Base-by-base conservation (phyloP, 2,329 filamentous ascomycete species). In the Penicillium sp. region DNA sequence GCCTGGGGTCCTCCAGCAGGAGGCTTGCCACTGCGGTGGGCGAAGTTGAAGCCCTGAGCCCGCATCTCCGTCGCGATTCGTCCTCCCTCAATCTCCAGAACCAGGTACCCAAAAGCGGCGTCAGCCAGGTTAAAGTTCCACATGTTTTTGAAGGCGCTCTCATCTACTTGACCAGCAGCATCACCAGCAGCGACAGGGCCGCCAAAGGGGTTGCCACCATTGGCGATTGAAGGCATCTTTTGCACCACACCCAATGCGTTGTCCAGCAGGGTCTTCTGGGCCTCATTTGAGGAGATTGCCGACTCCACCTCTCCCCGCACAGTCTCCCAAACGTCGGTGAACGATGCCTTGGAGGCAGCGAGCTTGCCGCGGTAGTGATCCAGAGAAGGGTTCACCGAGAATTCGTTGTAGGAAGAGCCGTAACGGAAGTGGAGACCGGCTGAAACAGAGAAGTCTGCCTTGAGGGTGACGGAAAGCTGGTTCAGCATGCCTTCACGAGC, bases 111-210 rank as follows among this genome's bases (percentile, higher is more conserved):
- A 67, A 97, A 98, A 16, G 93, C 91, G 45, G 93, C 93, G 74
- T 98, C 93, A 24, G 93, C 93, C 56, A 98, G 73, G 69, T 97
- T 97, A 74, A 98, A 98, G 71, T 98, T 98, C 93, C 93, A 98
- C 93, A 97, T 97, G 69, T 98, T 98, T 77, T 98, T 98, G 80
- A 98, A 98, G 1, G 93, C 93, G 62, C 90, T 96, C 75, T 98
- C 93, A 54, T 98, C 93, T 14, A 98, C 89, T 63, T 95, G 87
- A 26, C 93, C 93, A 41, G 88, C 84, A 41, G 82, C 75, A 57
- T 73, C 74, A 32, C 77, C 83, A 31, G 85, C 86, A 40, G 83
- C 81, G 43, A 84, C 81, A 24, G 88, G 87, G 11, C 91, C 91
- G 36, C 93, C 93, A 63, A 98, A 98, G 5, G 93, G 93, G 67